Evolutionary conservation across 2,329 filamentous ascomycete species (phyloP), one percentile per base, ranked within the genome.

Genomic region (Westerdykella aurantiaca): DNA sequence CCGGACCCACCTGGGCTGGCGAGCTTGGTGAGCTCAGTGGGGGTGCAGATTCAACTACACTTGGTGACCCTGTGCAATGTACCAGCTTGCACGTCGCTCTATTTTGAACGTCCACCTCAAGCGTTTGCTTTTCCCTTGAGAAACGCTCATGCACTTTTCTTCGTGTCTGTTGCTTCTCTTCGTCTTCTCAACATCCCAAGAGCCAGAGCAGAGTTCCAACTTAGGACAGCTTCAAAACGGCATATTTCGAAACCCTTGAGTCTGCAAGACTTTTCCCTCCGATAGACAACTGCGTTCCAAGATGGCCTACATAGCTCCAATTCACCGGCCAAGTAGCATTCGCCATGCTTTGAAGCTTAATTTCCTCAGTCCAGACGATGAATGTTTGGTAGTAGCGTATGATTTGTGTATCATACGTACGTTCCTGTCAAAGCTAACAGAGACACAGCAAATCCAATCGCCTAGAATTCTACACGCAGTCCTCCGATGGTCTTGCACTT

Each of bases 301-400:
- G 47, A 98, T 98, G 93, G 86, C 93, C 41, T 98, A 97, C 68
- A 75, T 98, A 60, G 89, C 88, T 49, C 90, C 93, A 33, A 93
- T 98, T 45, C 93, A 98, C 68, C 80, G 83, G 57, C 86, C 93
- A 18, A 96, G 88, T 66, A 95, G 88, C 72, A 83, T 96, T 51
- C 83, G 90, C 43, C 86, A 95, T 78, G 91, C 90, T 12, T 68
- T 97, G 53, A 87, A 85, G 62, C 77, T 91, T 48, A 82, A 81
- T 56, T 83, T 97, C 57, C 73, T 95, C 41, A 78, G 80, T 35
- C 72, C 80, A 4, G 80, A 86, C 40, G 81, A 89, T 48, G 86
- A 95, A 58, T 89, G 87, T 57, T 74, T 98, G 50, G 81, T 96
- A 42, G 76, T 96, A 60, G 88, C 89, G 90, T 96, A 78, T 71